Percentiles rank a stretch among this genome's conserved stretches.
phyloP scores from a whole-genome alignment of 2,329 filamentous ascomycete species.

The Penicillium paneum region DNA sequence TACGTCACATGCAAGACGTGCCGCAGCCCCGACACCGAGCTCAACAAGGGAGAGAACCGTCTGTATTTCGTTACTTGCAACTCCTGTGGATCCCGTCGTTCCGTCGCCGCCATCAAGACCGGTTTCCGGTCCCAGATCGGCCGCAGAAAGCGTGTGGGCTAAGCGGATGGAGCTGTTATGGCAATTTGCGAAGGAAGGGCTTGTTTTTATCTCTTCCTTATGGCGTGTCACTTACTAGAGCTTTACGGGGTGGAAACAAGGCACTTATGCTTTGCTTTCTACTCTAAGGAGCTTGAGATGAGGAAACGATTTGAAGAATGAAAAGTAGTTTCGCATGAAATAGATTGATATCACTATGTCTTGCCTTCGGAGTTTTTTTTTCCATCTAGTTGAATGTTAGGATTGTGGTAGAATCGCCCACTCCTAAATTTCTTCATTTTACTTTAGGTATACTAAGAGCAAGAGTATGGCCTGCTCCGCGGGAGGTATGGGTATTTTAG shows the following conservation, averaged over 20 bases:
- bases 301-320: constrained; percentile 25
- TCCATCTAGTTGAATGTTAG: background rate
- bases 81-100: constrained; percentile 76
- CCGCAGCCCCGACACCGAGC: constrained; percentile 87
- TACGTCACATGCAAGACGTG: constrained; percentile 99
- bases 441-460: too few relatives aligned
- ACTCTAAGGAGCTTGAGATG: constrained; percentile 16
- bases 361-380: background rate
- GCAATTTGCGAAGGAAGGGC: constrained; percentile 16
- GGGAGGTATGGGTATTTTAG: background rate
- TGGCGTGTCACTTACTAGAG: constrained; percentile 22
- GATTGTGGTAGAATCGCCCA: background rate
- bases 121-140: constrained; percentile 99
- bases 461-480: too few relatives aligned
- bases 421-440: background rate
- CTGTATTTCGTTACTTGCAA: constrained; percentile 99
- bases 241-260: constrained; percentile 18
- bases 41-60: constrained; percentile 98
- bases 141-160: constrained; percentile 93
- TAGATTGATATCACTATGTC: constrained; percentile 28
- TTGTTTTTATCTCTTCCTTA: constrained; percentile 22
- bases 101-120: constrained; percentile 97
- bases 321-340: constrained; percentile 30
- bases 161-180: constrained; percentile 39
- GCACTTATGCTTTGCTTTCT: constrained; percentile 13